These are phyloP conservation scores for Lipomyces starkeyi DNA, from an alignment of 805 yeast genomes.

Conservation along the genomic window DNA sequence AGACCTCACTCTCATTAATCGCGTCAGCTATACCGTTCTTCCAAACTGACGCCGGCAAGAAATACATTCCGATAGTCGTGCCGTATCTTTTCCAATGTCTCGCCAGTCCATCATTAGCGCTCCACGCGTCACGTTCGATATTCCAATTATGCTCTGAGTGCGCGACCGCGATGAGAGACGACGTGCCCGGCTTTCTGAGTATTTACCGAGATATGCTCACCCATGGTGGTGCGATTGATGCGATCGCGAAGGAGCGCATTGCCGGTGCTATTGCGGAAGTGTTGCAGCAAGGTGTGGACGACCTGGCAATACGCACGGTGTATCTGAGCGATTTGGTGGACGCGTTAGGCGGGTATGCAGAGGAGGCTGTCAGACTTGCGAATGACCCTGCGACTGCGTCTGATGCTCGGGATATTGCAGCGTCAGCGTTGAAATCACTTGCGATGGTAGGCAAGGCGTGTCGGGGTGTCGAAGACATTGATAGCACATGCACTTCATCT, in stretches of 20 bases:
- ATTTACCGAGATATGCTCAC: conserved; percentile 38
- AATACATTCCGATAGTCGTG: conserved; percentile 58
- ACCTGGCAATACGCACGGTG: conserved; percentile 10
- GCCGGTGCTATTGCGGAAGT: conserved; percentile 37
- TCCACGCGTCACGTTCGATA: conserved; percentile 61
- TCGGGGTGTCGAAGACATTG: conserved; percentile 61
- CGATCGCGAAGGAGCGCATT: conserved; percentile 42
- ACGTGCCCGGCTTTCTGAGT: conserved; percentile 23
- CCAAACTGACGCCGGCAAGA: conserved; percentile 52
- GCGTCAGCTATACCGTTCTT: conserved; percentile 58
- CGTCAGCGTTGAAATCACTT: conserved; percentile 66
- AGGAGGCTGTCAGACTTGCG: conserved; percentile 11
- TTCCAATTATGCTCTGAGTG: conserved; percentile 50
- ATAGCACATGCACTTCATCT: conserved; percentile 44
- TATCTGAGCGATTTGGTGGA: conserved; percentile 24
- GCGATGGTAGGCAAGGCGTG: conserved; percentile 75
- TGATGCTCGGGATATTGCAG: conserved; percentile 46
- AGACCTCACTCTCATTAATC: conserved; percentile 62
- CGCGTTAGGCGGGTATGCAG: conserved; percentile 17
- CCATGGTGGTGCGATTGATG: conserved; percentile 42
- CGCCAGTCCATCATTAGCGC: conserved; percentile 44
- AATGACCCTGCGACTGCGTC: neutral
- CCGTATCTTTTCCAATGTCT: conserved; percentile 59
- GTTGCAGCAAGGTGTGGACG: conserved; percentile 28
- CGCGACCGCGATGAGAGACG: conserved; percentile 19